phyloP scores from a whole-genome alignment of 2,329 filamentous ascomycete species.

The Aspergillus neoniger region DNA sequence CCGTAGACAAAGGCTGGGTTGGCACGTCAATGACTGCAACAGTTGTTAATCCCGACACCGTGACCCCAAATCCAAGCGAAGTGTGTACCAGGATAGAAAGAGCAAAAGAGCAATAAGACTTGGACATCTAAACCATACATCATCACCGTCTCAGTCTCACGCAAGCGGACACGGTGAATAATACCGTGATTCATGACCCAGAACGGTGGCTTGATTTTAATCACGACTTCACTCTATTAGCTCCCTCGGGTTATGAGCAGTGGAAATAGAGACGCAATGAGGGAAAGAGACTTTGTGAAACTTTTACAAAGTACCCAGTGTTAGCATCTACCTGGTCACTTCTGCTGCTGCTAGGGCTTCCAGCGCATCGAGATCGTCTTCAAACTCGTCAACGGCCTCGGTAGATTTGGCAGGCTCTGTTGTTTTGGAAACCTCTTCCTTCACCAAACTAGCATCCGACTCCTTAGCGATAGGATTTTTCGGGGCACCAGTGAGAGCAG shows the following conservation, averaged over 20 bases:
- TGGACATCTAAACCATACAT: background rate
- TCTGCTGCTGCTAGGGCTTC: conserved; percentile 42
- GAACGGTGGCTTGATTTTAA: background rate
- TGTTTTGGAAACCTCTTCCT: conserved; percentile 16
- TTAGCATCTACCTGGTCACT: conserved; percentile 2
- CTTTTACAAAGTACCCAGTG: background rate
- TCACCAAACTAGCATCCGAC: background rate
- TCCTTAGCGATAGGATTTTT: conserved; percentile 16
- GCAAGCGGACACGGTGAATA: background rate
- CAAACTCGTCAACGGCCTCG: conserved; percentile 38
- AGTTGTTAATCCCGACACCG: too few species aligned
- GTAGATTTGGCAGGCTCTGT: conserved; percentile 19
- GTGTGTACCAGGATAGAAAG: background rate
- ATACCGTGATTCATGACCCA: background rate
- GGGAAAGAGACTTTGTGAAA: background rate
- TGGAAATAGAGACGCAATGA: background rate
- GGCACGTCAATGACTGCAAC: too few species aligned
- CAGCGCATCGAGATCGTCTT: conserved; percentile 46
- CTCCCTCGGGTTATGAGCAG: background rate
- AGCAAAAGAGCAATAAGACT: background rate
- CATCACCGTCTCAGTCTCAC: background rate
- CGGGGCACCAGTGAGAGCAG: conserved; percentile 29
- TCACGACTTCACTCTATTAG: background rate
- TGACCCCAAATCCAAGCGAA: background rate
- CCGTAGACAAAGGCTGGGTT: too few species aligned